These are phyloP conservation scores for Cylindrodendrum hubeiense DNA, from an alignment of 2,329 filamentous ascomycete species.

Conservation along the genomic window DNA sequence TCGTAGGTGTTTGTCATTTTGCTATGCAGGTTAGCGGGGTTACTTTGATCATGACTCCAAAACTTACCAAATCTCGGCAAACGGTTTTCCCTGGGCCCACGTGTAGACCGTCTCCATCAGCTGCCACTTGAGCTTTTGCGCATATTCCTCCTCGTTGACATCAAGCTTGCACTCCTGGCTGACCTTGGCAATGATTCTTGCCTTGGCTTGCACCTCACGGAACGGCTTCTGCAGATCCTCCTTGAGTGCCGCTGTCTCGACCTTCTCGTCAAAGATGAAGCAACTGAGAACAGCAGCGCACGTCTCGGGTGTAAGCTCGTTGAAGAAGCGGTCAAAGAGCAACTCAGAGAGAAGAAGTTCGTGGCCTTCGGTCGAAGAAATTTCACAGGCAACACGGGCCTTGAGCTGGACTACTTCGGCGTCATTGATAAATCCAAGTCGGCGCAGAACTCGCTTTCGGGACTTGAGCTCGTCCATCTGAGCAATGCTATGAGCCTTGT, in stretches of 20 bases:
- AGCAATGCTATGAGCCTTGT: conserved; percentile 85
- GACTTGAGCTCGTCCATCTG: conserved; percentile 97
- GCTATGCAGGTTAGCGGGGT: conserved; percentile 61
- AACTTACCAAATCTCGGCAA: conserved; percentile 93
- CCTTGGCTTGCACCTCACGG: conserved; percentile 88
- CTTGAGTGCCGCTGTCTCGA: conserved; percentile 80
- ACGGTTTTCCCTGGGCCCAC: conserved; percentile 91
- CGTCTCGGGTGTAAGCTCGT: conserved; percentile 89
- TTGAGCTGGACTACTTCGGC: conserved; percentile 96
- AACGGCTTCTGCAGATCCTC: conserved; percentile 90
- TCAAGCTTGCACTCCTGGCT: conserved; percentile 94
- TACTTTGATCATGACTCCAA: not conserved
- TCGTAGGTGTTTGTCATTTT: conserved; percentile 99
- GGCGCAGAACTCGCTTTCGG: conserved; percentile 92
- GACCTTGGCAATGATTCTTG: conserved; percentile 90
- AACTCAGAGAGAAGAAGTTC: conserved; percentile 94
- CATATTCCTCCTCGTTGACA: conserved; percentile 95
- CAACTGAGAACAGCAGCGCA: conserved; percentile 89
- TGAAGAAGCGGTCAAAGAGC: conserved; percentile 98
- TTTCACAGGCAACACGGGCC: conserved; percentile 96
- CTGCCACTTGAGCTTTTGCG: conserved; percentile 90
- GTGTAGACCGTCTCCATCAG: conserved; percentile 96
- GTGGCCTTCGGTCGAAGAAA: conserved; percentile 90
- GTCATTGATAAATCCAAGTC: conserved; percentile 96
- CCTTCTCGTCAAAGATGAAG: conserved; percentile 98